These are phyloP conservation scores for Raffaelea deltoideospora DNA, from an alignment of 2,329 filamentous ascomycete genomes.

Conservation along the genomic window DNA sequence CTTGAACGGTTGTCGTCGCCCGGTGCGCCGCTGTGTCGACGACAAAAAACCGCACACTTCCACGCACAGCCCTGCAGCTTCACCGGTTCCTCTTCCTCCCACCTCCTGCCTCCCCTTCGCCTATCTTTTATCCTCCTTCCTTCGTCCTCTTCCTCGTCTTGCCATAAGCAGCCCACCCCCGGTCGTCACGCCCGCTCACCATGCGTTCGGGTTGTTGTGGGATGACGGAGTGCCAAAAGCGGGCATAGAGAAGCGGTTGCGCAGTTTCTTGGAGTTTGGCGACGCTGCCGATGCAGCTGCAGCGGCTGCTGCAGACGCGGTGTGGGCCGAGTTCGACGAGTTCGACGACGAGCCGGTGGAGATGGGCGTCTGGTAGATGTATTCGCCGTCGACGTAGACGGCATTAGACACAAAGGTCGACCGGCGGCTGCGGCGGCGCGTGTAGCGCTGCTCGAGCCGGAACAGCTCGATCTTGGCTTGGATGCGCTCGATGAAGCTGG, in stretches of 20 bases:
- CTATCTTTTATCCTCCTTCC: too few species aligned
- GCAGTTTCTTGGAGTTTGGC: slow-evolving; percentile 17
- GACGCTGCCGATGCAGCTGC: slow-evolving; percentile 13
- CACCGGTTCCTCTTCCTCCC: too few species aligned
- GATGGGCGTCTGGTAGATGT: slow-evolving; percentile 59
- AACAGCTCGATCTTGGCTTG: slow-evolving; percentile 73
- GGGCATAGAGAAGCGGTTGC: slow-evolving; percentile 40
- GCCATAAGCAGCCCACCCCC: too few species aligned
- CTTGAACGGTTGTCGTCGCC: too few species aligned
- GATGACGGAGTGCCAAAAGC: too few species aligned
- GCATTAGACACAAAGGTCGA: slow-evolving; percentile 81
- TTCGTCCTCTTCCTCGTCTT: too few species aligned
- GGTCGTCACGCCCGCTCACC: too few species aligned
- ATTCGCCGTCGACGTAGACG: slow-evolving; percentile 89
- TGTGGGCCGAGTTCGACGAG: slow-evolving; percentile 18
- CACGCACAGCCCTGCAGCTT: too few species aligned
- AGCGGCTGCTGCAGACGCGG: slow-evolving; percentile 22
- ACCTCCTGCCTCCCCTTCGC: too few species aligned
- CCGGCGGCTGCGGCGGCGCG: slow-evolving; percentile 70
- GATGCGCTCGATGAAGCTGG: slow-evolving; percentile 42
- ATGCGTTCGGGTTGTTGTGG: too few species aligned
- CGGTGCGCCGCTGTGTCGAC: too few species aligned
- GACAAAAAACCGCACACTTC: too few species aligned
- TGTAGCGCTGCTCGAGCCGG: slow-evolving; percentile 90
- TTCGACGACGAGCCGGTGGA: slow-evolving; percentile 40